Conservation (phyloP, 345 rosid genomes). For the Psidium friedrichsthalianum region DNA sequence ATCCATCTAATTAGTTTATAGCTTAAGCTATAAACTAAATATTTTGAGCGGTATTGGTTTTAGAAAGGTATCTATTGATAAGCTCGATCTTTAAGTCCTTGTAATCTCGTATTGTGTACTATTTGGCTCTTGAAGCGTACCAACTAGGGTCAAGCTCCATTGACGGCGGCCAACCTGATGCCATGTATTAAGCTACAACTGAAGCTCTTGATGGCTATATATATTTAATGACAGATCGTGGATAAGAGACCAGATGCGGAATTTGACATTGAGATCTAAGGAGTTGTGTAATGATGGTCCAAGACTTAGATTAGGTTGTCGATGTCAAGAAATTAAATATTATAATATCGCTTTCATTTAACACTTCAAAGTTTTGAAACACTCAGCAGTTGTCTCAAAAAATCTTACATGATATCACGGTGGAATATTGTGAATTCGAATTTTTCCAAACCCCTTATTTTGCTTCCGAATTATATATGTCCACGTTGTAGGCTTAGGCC, state of each 20-base stretch:
- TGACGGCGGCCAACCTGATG: neutral
- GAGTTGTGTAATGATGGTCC: neutral
- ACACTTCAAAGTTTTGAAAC: neutral
- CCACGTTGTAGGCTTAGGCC: neutral
- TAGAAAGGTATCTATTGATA: neutral
- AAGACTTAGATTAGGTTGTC: neutral
- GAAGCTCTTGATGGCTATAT: neutral
- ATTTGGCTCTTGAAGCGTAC: neutral
- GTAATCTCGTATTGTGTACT: neutral
- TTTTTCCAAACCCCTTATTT: neutral
- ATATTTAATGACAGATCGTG: neutral
- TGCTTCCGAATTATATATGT: neutral
- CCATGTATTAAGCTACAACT: neutral
- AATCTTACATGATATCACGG: neutral
- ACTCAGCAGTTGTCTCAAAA: neutral
- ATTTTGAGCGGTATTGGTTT: neutral
- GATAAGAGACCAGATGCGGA: neutral
- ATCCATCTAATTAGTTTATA: neutral
- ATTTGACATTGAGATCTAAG: neutral
- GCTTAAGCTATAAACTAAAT: neutral
- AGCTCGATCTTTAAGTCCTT: neutral
- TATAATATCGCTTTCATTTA: neutral
- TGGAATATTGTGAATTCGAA: neutral
- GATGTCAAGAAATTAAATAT: neutral
- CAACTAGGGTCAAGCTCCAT: neutral